Evolutionary conservation across 2,329 filamentous ascomycete genomes (phyloP), one percentile per base, ranked within the genome.

Genomic region (Pestalotiopsis sp.): DNA sequence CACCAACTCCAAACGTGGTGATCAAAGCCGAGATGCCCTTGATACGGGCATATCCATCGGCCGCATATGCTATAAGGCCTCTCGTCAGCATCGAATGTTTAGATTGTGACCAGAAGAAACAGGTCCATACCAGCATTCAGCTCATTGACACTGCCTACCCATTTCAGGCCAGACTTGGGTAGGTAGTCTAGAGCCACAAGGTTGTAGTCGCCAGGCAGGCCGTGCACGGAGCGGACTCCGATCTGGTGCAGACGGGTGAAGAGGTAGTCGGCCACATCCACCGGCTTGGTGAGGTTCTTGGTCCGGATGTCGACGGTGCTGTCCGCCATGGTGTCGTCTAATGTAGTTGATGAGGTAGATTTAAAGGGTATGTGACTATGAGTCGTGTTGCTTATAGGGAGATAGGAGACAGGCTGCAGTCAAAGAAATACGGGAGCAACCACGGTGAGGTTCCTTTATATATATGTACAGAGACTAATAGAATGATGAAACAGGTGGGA

Each of bases 31-130:
- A 86, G 41, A 93, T 89, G 58, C 91, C 90, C 68, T 91, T 92
- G 69, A 93, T 86, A 71, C 92, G 87, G 68, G 91, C 91, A 77
- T 94, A 94, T 27, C 92, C 92, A 80, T 94, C 92, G n/a, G 92
- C 91, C 36, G 92, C 92, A 75, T 94, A 94, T 20, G 90, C 91
- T 88, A 75, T 45, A 17, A 9, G 11, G 3, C 11, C 13, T 9
- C 13, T 31, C 31, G 57, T 31, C 25, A 70, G 17, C 23, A 14
- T 45, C n/a, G 38, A 14, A 2, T 11, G 27, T 23, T 6, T 17
- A 68, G 17, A 25, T 41, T 9, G 25, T 14, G 20, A 59, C n/a
- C 36, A 40, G 9, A 6, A 13, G 12, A 7, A 36, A 27, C 23
- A 74, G 20, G 73, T n/a, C 77, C 84, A 79, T 75, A 89, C 90